Percentiles rank a stretch among this genome's conserved stretches.
Conservation (phyloP, 2,329 filamentous ascomycete genomes). For the Microthyrium microscopicum region DNA sequence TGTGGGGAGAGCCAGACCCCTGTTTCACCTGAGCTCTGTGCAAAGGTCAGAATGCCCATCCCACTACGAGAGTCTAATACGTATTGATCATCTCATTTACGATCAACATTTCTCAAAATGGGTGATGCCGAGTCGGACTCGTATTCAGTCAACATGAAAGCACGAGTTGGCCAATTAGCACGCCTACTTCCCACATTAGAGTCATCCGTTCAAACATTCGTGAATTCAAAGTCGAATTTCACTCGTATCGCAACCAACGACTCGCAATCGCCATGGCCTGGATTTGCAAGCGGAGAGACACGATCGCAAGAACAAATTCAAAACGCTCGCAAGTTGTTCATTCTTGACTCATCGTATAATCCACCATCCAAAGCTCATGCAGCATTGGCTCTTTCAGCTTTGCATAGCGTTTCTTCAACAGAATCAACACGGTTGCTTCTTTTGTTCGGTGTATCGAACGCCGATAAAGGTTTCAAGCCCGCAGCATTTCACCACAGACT, state of each 20-base stretch:
- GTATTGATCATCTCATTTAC: too few relatives aligned
- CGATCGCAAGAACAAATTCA: not conserved
- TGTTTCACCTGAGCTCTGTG: too few relatives aligned
- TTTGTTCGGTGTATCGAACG: slow-evolving; percentile 47
- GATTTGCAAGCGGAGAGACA: slow-evolving; percentile 6
- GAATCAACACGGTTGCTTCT: slow-evolving; percentile 31
- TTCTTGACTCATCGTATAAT: slow-evolving; percentile 51
- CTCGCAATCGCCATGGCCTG: slow-evolving; percentile 8
- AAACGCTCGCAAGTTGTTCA: slow-evolving; percentile 32
- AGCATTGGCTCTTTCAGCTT: slow-evolving; percentile 35
- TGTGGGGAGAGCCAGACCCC: too few relatives aligned
- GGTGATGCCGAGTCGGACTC: too few relatives aligned
- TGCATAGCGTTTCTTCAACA: slow-evolving; percentile 21
- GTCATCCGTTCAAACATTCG: slow-evolving; percentile 26
- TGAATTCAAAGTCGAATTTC: slow-evolving; percentile 21
- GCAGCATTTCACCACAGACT: slow-evolving; percentile 51
- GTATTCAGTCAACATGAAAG: too few relatives aligned
- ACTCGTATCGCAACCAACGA: slow-evolving; percentile 19
- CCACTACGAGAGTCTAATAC: too few relatives aligned
- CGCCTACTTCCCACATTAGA: slow-evolving; percentile 22
- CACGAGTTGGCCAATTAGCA: slow-evolving; percentile 9
- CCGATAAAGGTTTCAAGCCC: slow-evolving; percentile 50
- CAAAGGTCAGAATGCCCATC: too few relatives aligned
- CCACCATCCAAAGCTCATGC: slow-evolving; percentile 45
- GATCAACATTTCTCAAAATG: too few relatives aligned